Conservation (phyloP, 768 basidiomycete species). For the Lactifluus echinatus region DNA sequence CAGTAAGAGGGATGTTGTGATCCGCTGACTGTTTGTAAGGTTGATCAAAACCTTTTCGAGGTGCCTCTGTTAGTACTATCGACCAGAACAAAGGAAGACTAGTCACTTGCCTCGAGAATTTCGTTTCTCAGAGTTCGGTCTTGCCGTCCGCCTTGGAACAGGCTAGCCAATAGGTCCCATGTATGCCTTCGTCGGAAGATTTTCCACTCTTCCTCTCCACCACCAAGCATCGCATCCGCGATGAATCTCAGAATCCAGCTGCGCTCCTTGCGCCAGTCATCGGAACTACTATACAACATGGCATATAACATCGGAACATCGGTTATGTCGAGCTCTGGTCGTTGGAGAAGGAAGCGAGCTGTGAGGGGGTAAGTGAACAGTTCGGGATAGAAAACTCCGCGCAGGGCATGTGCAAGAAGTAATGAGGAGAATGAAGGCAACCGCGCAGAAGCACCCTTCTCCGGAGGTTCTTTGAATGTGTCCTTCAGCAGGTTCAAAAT, state of each 20-base stretch:
- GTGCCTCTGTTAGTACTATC: neutral
- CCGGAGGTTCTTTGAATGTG: slow-evolving; percentile 36
- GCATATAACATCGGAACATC: slow-evolving; percentile 90
- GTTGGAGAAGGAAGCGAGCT: slow-evolving; percentile 82
- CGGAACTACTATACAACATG: slow-evolving; percentile 73
- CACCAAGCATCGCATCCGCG: slow-evolving; percentile 65
- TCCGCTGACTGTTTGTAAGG: slow-evolving; percentile 59
- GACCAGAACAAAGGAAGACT: neutral
- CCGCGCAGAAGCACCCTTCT: slow-evolving; percentile 36
- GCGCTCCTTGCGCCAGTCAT: slow-evolving; percentile 83
- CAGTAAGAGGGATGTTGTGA: slow-evolving; percentile 60
- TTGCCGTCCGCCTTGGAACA: slow-evolving; percentile 58
- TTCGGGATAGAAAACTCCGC: slow-evolving; percentile 78
- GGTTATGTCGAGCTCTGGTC: slow-evolving; percentile 65
- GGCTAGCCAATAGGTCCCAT: slow-evolving; percentile 78
- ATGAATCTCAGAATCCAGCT: slow-evolving; percentile 82
- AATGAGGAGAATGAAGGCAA: slow-evolving; percentile 75
- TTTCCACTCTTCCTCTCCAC: slow-evolving; percentile 61
- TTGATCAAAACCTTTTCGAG: slow-evolving; percentile 57
- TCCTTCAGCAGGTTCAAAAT: slow-evolving; percentile 62
- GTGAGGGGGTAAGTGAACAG: slow-evolving; percentile 83
- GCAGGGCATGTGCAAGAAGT: slow-evolving; percentile 73
- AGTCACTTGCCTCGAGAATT: slow-evolving; percentile 54
- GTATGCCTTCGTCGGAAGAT: slow-evolving; percentile 74
- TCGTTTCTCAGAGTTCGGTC: slow-evolving; percentile 46